Conservation (phyloP, 345 rosid species). For the Kandelia obovata region DNA sequence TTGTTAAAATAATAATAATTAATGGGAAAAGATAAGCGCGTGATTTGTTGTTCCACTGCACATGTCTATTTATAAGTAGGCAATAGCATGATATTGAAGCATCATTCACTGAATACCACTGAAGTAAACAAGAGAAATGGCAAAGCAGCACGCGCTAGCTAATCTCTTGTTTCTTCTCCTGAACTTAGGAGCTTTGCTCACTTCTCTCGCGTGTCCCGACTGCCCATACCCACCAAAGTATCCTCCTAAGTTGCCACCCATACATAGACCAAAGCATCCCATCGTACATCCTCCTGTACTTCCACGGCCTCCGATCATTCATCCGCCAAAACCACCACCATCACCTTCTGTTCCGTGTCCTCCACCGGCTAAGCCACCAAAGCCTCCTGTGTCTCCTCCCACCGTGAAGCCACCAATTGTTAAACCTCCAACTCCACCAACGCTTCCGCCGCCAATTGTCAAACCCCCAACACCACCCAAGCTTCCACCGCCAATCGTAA, state of each 20-base stretch:
- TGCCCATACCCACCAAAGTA: slow-evolving; percentile 32
- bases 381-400: slow-evolving; percentile 22
- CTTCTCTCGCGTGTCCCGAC: slow-evolving; percentile 40
- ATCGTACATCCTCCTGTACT: background rate
- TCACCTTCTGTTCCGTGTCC: background rate
- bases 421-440: slow-evolving; percentile 2
- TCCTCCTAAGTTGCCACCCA: slow-evolving; percentile 43
- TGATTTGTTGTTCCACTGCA: too few relatives aligned
- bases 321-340: slow-evolving; percentile 5
- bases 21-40: too few relatives aligned
- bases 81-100: too few relatives aligned
- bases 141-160: background rate
- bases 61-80: too few relatives aligned
- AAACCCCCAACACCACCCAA: background rate
- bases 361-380: slow-evolving; percentile 4
- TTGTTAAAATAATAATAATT: too few relatives aligned
- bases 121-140: background rate
- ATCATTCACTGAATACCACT: too few relatives aligned
- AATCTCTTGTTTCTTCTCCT: slow-evolving; percentile 28
- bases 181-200: slow-evolving; percentile 22
- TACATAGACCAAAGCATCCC: slow-evolving; percentile 25
- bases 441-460: slow-evolving; percentile 13
- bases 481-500: slow-evolving; percentile 7
- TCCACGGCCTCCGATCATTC: slow-evolving; percentile 15
- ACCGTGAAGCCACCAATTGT: background rate